A percentile compares a stretch with the other conserved stretches of the same genome.
Conservation (phyloP, 306 rosid genomes). For the Cicer chorassanicum region DNA sequence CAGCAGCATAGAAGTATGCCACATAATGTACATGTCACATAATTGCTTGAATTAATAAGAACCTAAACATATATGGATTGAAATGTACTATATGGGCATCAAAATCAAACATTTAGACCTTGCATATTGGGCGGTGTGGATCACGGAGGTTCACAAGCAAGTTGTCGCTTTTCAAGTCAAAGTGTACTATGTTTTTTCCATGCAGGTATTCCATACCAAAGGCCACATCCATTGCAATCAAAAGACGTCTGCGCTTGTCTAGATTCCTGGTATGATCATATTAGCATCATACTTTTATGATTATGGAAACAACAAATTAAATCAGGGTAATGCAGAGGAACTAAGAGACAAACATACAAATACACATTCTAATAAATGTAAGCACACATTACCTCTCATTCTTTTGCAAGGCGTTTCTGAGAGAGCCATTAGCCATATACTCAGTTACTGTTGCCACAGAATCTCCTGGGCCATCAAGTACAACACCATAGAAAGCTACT, state of each 20-base stretch:
- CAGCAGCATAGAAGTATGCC: conserved; percentile 3
- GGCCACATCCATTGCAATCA: conserved; percentile 97
- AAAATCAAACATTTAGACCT: conserved; percentile 57
- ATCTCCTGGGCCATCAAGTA: conserved; percentile 87
- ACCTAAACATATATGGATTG: not conserved
- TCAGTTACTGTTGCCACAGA: conserved; percentile 96
- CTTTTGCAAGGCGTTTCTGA: conserved; percentile 81
- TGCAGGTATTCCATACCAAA: conserved; percentile 98
- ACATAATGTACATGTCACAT: not conserved
- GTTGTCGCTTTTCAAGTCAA: conserved; percentile 97
- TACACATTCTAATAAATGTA: conserved; percentile 19
- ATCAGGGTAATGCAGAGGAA: conserved; percentile 34
- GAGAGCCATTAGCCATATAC: conserved; percentile 90
- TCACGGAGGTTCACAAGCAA: conserved; percentile 91
- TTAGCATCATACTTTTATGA: conserved; percentile 28
- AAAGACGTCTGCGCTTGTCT: conserved; percentile 77
- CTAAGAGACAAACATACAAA: not conserved
- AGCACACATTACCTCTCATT: conserved; percentile 66
- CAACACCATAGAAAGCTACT: conserved; percentile 91
- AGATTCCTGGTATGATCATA: conserved; percentile 61
- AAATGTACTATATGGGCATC: not conserved
- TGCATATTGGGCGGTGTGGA: conserved; percentile 93
- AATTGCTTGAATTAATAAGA: conserved; percentile 7
- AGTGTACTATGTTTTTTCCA: conserved; percentile 91
- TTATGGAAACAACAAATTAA: conserved; percentile 20